Base-by-base conservation (phyloP, 106 monocot species). In the Ottelia alismoides region DNA sequence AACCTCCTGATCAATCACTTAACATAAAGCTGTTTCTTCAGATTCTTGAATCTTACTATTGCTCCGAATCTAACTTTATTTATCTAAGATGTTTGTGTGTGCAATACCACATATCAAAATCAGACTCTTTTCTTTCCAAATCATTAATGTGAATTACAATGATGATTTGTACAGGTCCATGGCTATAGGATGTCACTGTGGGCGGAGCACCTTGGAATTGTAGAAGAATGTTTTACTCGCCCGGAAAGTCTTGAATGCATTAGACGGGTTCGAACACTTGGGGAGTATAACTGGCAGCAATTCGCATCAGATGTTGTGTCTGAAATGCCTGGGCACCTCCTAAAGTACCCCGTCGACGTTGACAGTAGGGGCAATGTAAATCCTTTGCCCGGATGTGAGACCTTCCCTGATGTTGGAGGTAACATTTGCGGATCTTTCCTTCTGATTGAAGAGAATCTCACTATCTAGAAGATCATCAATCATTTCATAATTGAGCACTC, bases 291-390 rank as follows among this genome's bases (percentile, higher is more conserved):
- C 53, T 89, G 89, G 89, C 62, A 29, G 51, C 74, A 77, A 29
- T 89, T 71, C 58, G 55, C 50, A 3, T 67, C 71, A 6, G 72
- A 72, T 25, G 68, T 80, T 44, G 53, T 80, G 25, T 77, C 73
- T 17, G 89, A 89, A 43, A 84, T 89, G 89, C 68, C 57, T 89
- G n/a, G n/a, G n/a, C n/a, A n/a, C n/a, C n/a, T n/a, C n/a, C n/a
- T n/a, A n/a, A n/a, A n/a, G n/a, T n/a, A 89, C 68, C 89, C 89
- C 2, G 79, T 89, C 1, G 54, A 66, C 45, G 77, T 89, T 20
- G 79, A 74, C 25, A 62, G 45, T 21, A 74, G 54, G 45, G 89
- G 89, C 47, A 89, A 75, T 58, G 89, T 89, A 23, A 71, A 50
- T n/a, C 66, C 83, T 49, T 70, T 80, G 14, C 25, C 74, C 10